These are phyloP conservation scores for Solanum arcanum DNA, from an alignment of 257 asterid species.

Conservation along the genomic window DNA sequence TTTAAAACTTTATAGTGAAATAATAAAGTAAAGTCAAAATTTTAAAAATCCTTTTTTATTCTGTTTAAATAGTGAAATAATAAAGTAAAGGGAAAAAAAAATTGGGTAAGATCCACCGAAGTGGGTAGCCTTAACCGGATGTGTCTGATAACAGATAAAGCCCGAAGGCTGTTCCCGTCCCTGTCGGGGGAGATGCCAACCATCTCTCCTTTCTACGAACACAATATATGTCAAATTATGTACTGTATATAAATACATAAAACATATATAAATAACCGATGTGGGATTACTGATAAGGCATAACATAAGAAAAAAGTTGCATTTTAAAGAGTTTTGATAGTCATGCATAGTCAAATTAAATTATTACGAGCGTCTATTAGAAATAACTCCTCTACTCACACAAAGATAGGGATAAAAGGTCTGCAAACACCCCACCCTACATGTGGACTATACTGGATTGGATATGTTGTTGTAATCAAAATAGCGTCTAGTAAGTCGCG, in stretches of 20 bases:
- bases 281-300: not conserved
- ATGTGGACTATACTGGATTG: not conserved
- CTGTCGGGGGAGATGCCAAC: conserved; percentile 37
- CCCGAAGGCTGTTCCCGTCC: conserved; percentile 25
- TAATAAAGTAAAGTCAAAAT: not conserved
- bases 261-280: not conserved
- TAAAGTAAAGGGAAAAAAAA: not conserved
- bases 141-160: conserved; percentile 9
- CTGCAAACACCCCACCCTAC: fast-evolving
- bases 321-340: not conserved
- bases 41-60: no score
- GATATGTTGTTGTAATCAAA: not conserved
- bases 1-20: no score
- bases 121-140: conserved; percentile 23
- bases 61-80: no score
- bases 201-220: conserved; percentile 26
- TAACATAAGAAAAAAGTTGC: not conserved
- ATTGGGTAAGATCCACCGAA: conserved; percentile 14
- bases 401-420: not conserved
- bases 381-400: not conserved
- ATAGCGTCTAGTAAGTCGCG: not conserved
- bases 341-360: not conserved
- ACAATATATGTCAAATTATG: fast-evolving
- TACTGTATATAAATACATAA: not conserved
- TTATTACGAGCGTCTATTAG: not conserved